Conservation (phyloP, 2,329 filamentous ascomycete genomes). For the Metarhizium humberi region DNA sequence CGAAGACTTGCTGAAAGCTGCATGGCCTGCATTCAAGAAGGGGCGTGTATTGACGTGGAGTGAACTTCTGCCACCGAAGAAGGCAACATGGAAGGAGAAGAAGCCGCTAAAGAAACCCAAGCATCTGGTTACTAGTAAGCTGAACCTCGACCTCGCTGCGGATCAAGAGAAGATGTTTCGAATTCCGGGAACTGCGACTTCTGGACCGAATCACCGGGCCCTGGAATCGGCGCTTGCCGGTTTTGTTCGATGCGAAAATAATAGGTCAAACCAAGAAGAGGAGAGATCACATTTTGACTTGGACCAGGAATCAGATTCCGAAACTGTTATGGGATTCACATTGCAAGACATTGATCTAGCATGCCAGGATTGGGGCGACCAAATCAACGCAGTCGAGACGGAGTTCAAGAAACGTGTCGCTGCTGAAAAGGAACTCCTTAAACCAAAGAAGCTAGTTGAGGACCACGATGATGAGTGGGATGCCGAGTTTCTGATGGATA, state of each 20-base stretch:
- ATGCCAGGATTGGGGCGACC: constrained; percentile 75
- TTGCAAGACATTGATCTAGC: constrained; percentile 76
- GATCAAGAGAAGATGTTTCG: constrained; percentile 84
- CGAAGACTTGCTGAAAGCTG: constrained; percentile 66
- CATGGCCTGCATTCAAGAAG: constrained; percentile 74
- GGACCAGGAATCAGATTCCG: constrained; percentile 45
- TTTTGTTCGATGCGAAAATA: constrained; percentile 33
- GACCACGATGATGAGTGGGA: constrained; percentile 53
- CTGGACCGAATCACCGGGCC: constrained; percentile 44
- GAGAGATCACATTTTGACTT: constrained; percentile 33
- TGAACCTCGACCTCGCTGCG: constrained; percentile 73
- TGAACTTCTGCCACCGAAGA: constrained; percentile 72
- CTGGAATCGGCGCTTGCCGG: constrained; percentile 41
- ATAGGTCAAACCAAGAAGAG: constrained; percentile 26
- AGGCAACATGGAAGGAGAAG: constrained; percentile 70
- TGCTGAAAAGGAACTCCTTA: constrained; percentile 22
- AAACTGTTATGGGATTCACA: constrained; percentile 64
- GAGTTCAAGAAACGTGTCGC: constrained; percentile 23
- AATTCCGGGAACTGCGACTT: constrained; percentile 52
- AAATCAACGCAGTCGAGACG: constrained; percentile 40
- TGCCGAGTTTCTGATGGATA: constrained; percentile 46
- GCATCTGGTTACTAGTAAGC: constrained; percentile 74
- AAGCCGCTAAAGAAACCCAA: constrained; percentile 71
- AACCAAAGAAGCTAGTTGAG: constrained; percentile 21
- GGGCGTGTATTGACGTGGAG: constrained; percentile 70